Base-by-base conservation (phyloP, 1,139 yeast species). In the Zygosaccharomyces sapae region DNA sequence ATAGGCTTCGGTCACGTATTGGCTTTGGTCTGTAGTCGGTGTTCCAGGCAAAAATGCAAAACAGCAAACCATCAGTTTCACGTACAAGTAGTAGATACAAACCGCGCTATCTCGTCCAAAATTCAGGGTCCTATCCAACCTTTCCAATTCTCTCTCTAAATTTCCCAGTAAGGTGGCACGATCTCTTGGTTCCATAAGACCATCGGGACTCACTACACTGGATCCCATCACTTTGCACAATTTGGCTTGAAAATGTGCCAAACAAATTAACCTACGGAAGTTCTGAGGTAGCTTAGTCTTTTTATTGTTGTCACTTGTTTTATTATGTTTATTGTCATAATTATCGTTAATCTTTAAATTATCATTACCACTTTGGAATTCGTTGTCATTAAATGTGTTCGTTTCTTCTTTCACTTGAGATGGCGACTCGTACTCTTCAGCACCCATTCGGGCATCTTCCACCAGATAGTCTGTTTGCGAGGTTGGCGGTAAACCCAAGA, bases 11-110 rank as follows among this genome's bases (percentile, higher is more conserved):
- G 88, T 83, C 13, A 89, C 92, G 65, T 86, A 88, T 38, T 6
- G 5, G 7, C 8, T 5, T 66, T 87, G 96, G 66, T 86, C 95
- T 57, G 85, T 94, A 41, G 84, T 79, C 3, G 96, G 94, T 0
- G 96, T 86, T 10, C 87, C 95, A 1, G 97, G 97, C 49, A 90
- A 71, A 60, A 89, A 90, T 4, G 96, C 92, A 73, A 87, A 90
- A 53, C 92, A 81, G 63, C 95, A 87, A 46, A 90, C 77, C 80
- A 86, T 85, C 53, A 88, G 73, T 59, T 84, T 82, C 43, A 88
- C 80, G 63, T 89, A 88, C 9, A 86, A 73, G 58, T 79, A 86
- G 62, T 87, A 87, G 35, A 86, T 83, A 58, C 88, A 95, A n/a
- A 87, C 81, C 1, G 83, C 75, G 2, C 79, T 75, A 55, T 83